These are phyloP conservation scores for Suhomyces maxii DNA, from an alignment of 1,139 yeast genomes.

Conservation along the genomic window DNA sequence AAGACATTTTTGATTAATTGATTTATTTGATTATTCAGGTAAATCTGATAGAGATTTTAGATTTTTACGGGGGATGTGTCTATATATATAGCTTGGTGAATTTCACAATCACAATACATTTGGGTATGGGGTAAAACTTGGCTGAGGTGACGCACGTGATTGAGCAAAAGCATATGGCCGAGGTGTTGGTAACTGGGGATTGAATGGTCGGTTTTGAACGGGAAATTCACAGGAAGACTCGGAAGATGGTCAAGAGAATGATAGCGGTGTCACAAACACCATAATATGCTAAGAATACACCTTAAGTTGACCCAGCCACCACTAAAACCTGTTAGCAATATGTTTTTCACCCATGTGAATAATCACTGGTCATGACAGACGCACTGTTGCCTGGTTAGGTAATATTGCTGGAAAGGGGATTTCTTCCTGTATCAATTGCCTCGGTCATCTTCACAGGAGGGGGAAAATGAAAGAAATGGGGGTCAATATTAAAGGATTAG, in stretches of 20 bases:
- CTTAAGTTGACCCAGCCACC: no score
- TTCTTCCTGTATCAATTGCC: not conserved
- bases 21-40: not conserved
- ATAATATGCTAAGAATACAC: no score
- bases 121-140: conserved; percentile 12
- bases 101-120: conserved; percentile 5
- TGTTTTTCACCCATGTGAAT: not conserved
- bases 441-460: not conserved
- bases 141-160: conserved; percentile 3
- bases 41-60: not conserved
- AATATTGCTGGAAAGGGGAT: not conserved
- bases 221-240: not conserved
- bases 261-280: no score
- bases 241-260: not conserved
- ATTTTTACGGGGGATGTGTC: conserved; percentile 5
- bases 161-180: not conserved
- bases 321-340: not conserved
- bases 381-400: not conserved
- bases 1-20: conserved; percentile 28
- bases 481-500: not conserved
- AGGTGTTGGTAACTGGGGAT: not conserved
- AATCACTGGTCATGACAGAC: not conserved
- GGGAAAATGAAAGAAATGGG: not conserved
- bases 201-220: not conserved
- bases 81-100: conserved; percentile 9